phyloP scores from a whole-genome alignment of 371 early-diverging fungal species.

The Mortierella sp. region DNA sequence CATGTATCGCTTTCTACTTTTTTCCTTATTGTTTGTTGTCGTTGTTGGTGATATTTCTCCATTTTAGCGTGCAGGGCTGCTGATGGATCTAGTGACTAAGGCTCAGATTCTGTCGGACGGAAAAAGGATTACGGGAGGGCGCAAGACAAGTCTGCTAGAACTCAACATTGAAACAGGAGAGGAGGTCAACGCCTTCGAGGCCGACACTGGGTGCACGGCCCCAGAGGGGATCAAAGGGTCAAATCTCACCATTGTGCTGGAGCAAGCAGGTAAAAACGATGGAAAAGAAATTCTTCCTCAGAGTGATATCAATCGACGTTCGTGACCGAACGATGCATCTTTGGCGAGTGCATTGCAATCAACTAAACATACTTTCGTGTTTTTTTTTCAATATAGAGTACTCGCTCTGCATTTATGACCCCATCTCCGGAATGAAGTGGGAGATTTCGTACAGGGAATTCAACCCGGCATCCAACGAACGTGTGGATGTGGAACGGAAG shows the following conservation, averaged over 20 bases:
- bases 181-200: conserved; percentile 16
- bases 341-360: background rate
- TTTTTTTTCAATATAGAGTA: conserved; percentile 37
- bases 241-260: conserved; percentile 32
- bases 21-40: background rate
- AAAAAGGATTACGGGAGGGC: conserved; percentile 42
- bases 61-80: conserved; percentile 37
- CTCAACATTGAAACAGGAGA: conserved; percentile 33
- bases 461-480: conserved; percentile 34
- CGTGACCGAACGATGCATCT: background rate
- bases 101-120: conserved; percentile 47
- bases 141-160: conserved; percentile 39
- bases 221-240: conserved; percentile 34
- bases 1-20: background rate
- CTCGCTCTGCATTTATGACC: conserved; percentile 33
- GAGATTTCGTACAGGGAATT: conserved; percentile 52
- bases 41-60: background rate
- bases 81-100: conserved; percentile 36
- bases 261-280: conserved; percentile 34
- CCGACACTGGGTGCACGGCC: conserved; percentile 32
- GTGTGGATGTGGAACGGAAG: background rate
- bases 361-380: background rate
- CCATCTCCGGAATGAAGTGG: conserved; percentile 36
- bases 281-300: background rate
- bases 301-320: background rate